Percentiles rank a stretch among this genome's conserved stretches.
Evolutionary conservation across 2,329 filamentous ascomycete species (phyloP).

Genomic region (Myriosclerotinia scirpicola): DNA sequence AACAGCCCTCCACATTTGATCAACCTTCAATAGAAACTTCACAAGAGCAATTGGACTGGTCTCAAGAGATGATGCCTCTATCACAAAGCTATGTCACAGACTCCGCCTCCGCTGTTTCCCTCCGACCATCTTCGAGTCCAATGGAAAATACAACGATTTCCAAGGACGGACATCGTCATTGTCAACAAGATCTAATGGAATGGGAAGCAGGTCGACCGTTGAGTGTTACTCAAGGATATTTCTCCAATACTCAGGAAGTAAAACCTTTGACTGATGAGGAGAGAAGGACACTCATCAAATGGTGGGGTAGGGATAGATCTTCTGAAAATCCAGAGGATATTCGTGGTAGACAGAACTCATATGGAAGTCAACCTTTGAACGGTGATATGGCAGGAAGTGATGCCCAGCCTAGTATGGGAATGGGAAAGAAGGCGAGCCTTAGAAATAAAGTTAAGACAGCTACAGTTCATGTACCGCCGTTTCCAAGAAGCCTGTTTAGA

Average conservation of each 20-base stretch:
- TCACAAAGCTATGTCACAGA: background rate
- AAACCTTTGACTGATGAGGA: conserved; percentile 21
- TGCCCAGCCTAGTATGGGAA: background rate
- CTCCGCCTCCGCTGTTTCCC: background rate
- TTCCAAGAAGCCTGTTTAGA: conserved; percentile 21
- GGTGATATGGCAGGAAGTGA: background rate
- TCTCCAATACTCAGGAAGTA: conserved; percentile 9
- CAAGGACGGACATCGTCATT: background rate
- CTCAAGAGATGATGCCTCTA: background rate
- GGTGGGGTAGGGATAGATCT: conserved; percentile 24
- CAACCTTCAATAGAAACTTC: background rate
- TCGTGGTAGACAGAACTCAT: conserved; percentile 20
- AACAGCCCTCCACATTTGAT: background rate
- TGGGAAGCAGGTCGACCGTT: conserved; percentile 20
- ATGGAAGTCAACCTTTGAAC: conserved; percentile 13
- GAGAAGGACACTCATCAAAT: conserved; percentile 21
- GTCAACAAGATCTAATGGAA: conserved; percentile 19
- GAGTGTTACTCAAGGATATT: conserved; percentile 20
- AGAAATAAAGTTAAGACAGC: conserved; percentile 19
- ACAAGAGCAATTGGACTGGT: background rate
- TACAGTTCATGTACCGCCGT: conserved; percentile 20
- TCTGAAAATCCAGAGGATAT: conserved; percentile 19
- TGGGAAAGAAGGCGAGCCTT: conserved; percentile 14
- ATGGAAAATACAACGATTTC: conserved; percentile 20
- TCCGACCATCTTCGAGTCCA: conserved; percentile 21